Base-by-base conservation (phyloP, 169 alveolate species). In the Cyclospora cayetanensis region DNA sequence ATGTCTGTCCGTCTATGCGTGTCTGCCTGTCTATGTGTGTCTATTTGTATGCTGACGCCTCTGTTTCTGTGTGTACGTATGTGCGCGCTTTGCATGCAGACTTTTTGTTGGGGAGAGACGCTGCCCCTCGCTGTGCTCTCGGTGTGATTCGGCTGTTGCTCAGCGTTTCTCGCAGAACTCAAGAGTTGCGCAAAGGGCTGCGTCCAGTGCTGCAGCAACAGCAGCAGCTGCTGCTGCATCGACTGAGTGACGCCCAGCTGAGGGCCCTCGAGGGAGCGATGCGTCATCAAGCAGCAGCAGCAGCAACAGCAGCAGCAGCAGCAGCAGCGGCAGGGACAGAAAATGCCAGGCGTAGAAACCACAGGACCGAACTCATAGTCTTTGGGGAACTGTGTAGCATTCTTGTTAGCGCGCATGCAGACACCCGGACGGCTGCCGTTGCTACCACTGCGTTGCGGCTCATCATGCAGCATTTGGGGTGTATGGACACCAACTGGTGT, bases 161-260 rank as follows among this genome's bases (percentile, higher is more conserved):
- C 20, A 46, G 31, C 20, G 89, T 72, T 43, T 39, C 68, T 41
- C 70, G 42, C 11, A 68, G 42, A 31, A n/a, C 27, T 18, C 27
- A 9, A 18, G 34, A 60, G 37, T 12, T 60, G 74, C 74, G n/a
- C 35, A n/a, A 60, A 31, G 35, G n/a, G 74, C 74, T 18, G 74
- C 74, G 74, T 12, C 34, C 74, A 11, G 35, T 25, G 37, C 25
- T 9, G 74, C 34, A 60, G 74, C 74, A 60, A n/a, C 74, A n/a
- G 74, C 74, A n/a, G 74, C 74, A n/a, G 74, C 74, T n/a, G 74
- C 74, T 60, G 74, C 89, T 79, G 42, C 89, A 79, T 50, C 25
- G 50, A 25, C 50, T 79, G 68, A 39, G 74, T 4, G 46, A 43
- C 72, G 70, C 65, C 4, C 89, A 79, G 89, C 72, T 79, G 46